A percentile compares a stretch with the other conserved stretches of the same genome.
phyloP scores from a whole-genome alignment of 192 early-diverging fungal species.

The Gryganskiella cystojenkinii region DNA sequence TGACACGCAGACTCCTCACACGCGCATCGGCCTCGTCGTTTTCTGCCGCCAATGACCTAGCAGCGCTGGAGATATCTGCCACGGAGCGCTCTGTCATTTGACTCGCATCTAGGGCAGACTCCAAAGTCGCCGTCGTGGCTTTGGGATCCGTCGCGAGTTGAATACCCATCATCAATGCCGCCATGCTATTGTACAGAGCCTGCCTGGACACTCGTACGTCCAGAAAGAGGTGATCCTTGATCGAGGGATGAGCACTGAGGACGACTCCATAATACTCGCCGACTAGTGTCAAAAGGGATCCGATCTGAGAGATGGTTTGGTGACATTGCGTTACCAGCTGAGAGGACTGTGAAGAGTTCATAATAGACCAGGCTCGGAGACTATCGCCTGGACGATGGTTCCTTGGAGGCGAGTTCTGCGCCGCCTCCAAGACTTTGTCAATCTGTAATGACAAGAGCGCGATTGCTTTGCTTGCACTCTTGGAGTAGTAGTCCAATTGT shows the following conservation, averaged over 20 bases:
- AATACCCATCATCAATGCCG: slow-evolving; percentile 68
- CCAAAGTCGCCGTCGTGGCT: slow-evolving; percentile 61
- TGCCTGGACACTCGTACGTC: slow-evolving; percentile 74
- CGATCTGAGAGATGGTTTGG: slow-evolving; percentile 52
- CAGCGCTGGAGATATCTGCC: slow-evolving; percentile 62
- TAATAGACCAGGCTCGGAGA: slow-evolving; percentile 1
- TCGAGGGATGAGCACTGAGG: slow-evolving; percentile 30
- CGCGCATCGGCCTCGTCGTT: slow-evolving; percentile 60
- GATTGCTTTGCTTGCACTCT: slow-evolving; percentile 47
- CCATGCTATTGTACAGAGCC: slow-evolving; percentile 72
- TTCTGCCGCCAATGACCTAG: slow-evolving; percentile 63
- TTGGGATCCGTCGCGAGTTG: slow-evolving; percentile 66
- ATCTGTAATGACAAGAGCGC: slow-evolving; percentile 31
- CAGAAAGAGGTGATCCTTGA: slow-evolving; percentile 52
- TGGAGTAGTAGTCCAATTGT: slow-evolving; percentile 52
- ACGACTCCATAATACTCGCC: slow-evolving; percentile 51
- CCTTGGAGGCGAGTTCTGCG: background rate
- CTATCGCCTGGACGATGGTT: background rate
- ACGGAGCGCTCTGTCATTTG: slow-evolving; percentile 64
- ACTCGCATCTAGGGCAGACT: slow-evolving; percentile 58
- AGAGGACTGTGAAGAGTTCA: slow-evolving; percentile 46
- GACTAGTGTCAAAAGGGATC: slow-evolving; percentile 44
- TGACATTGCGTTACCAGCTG: slow-evolving; percentile 51
- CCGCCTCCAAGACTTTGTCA: slow-evolving; percentile 29
- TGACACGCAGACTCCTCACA: slow-evolving; percentile 29